These are phyloP conservation scores for Rhypophila decipiens DNA, from an alignment of 495 filamentous ascomycete species.

Conservation along the genomic window DNA sequence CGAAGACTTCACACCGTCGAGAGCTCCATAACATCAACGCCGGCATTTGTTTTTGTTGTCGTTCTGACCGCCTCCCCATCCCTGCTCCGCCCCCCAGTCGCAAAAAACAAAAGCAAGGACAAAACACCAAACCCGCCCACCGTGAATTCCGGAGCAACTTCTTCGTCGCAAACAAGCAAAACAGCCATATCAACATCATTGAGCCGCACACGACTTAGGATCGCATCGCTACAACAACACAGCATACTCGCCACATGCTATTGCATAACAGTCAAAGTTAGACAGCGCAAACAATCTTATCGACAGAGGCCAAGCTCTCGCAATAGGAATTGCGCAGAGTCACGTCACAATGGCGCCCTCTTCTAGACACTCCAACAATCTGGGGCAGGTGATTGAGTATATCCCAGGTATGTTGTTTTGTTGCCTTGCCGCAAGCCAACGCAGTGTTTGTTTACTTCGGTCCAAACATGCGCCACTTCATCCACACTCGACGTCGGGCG, in stretches of 20 bases:
- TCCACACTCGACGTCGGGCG: no score
- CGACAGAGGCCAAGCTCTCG: not conserved
- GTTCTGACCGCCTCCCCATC: no score
- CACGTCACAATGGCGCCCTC: slow-evolving; percentile 37
- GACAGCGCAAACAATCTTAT: not conserved
- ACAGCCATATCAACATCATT: not conserved
- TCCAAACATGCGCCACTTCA: not conserved
- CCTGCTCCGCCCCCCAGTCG: not conserved
- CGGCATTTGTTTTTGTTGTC: not conserved
- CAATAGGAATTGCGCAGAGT: slow-evolving; percentile 6
- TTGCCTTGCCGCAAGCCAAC: not conserved
- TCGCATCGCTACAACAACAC: not conserved
- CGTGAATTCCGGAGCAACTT: not conserved
- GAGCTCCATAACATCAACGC: no score
- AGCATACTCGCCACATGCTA: not conserved
- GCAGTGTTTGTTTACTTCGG: slow-evolving; percentile 5
- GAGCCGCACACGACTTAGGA: not conserved
- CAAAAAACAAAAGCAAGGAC: not conserved
- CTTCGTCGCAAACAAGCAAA: not conserved
- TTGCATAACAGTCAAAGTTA: not conserved
- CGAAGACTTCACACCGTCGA: not conserved
- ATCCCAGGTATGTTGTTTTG: slow-evolving; percentile 43
- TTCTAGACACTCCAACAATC: slow-evolving; percentile 30
- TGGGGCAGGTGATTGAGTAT: slow-evolving; percentile 53
- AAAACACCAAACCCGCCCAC: no score